These are phyloP conservation scores for Pulicaria dysenterica DNA, from an alignment of 129 eudicot species.

Conservation along the genomic window DNA sequence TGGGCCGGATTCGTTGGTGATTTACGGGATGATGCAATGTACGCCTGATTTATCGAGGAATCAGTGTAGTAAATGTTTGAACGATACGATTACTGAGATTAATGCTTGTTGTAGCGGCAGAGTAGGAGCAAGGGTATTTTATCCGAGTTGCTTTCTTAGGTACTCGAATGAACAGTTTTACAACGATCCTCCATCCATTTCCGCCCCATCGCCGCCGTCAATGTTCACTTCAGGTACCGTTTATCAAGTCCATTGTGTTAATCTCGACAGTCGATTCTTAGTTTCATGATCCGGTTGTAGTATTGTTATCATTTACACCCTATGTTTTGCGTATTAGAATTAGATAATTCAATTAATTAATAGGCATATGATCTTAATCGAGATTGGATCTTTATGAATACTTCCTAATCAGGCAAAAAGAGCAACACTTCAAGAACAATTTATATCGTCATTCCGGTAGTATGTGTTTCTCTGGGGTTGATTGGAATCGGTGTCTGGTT, in stretches of 20 bases:
- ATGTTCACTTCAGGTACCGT: constrained; percentile 25
- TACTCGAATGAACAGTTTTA: constrained; percentile 43
- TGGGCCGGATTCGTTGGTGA: constrained; percentile 20
- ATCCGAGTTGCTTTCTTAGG: constrained; percentile 47
- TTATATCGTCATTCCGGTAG: constrained; percentile 21
- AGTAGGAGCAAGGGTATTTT: constrained; percentile 38
- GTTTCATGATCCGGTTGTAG: background rate
- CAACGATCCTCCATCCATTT: constrained; percentile 8
- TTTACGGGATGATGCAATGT: constrained; percentile 58
- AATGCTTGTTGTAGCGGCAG: constrained; percentile 34
- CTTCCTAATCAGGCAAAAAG: constrained; percentile 19
- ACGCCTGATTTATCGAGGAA: constrained; percentile 52
- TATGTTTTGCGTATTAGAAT: no score
- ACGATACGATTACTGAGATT: constrained; percentile 11
- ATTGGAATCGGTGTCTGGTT: constrained; percentile 27
- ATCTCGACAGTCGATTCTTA: background rate
- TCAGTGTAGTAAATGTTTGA: constrained; percentile 46
- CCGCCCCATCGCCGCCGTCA: constrained; percentile 20
- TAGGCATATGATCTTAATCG: background rate
- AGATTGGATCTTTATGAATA: constrained; percentile 3
- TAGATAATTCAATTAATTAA: background rate
- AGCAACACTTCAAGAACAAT: constrained; percentile 23
- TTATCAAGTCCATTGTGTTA: background rate
- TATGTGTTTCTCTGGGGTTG: constrained; percentile 20
- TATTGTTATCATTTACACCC: no score